Percentiles rank a stretch among this genome's conserved stretches.
phyloP scores from a whole-genome alignment of 2,329 filamentous ascomycete species.

The Fusarium nodosum region DNA sequence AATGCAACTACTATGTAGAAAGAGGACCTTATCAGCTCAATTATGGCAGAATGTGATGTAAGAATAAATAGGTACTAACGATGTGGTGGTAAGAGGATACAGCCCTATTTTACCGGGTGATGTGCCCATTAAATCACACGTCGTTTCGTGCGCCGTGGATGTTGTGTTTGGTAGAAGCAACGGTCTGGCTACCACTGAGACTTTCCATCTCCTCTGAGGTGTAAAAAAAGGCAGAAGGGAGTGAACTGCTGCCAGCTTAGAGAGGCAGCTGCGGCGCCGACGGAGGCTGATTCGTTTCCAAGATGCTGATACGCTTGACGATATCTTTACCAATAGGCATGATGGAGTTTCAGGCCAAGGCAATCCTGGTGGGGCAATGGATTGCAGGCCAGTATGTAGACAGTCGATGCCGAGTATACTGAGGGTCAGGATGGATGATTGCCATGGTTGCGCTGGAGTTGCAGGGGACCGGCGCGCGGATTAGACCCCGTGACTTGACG shows the following conservation, averaged over 20 bases:
- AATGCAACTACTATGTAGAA: not conserved
- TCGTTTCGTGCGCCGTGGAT: not conserved
- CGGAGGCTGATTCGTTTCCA: not conserved
- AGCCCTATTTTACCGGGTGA: not conserved
- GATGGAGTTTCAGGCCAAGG: not conserved
- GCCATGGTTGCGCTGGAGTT: slow-evolving; percentile 10
- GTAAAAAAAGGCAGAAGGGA: not conserved
- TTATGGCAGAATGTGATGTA: not conserved
- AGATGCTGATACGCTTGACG: not conserved
- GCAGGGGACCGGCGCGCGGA: slow-evolving; percentile 14
- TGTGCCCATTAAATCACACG: not conserved
- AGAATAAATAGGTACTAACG: not conserved
- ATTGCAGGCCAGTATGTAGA: not conserved
- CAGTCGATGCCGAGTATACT: not conserved
- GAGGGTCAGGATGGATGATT: not conserved
- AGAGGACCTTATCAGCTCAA: not conserved
- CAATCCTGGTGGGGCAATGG: not conserved
- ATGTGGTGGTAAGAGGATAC: not conserved
- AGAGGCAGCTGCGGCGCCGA: not conserved
- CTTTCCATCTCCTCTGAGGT: too few species aligned
- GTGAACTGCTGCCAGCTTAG: not conserved
- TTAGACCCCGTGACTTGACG: slow-evolving; percentile 18
- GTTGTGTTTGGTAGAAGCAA: too few species aligned
- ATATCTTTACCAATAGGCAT: not conserved
- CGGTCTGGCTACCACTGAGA: too few species aligned